Conservation (phyloP, 805 yeast species). For the Lipomyces starkeyi region DNA sequence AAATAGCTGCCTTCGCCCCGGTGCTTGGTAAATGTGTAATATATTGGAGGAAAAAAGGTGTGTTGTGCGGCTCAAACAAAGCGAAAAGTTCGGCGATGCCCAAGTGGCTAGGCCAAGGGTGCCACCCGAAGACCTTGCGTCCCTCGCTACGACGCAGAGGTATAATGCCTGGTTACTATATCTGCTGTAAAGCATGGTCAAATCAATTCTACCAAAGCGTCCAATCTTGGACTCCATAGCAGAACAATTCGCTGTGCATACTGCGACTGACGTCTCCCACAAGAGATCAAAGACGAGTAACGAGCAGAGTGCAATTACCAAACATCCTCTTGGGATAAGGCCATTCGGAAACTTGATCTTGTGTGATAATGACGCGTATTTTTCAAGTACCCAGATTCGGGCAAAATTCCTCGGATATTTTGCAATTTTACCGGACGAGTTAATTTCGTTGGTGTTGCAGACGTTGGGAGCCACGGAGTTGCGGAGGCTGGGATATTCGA, state of each 20-base stretch:
- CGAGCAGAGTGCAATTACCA: constrained; percentile 21
- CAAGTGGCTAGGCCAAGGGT: too few species aligned
- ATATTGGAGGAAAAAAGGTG: too few species aligned
- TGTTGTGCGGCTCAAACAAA: too few species aligned
- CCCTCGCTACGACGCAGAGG: too few species aligned
- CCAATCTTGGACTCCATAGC: neutral
- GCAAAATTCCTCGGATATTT: constrained; percentile 60
- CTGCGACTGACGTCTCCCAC: neutral
- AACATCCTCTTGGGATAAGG: constrained; percentile 74
- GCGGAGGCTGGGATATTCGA: constrained; percentile 59
- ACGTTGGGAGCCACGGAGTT: constrained; percentile 58
- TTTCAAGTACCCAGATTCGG: constrained; percentile 37
- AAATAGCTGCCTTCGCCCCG: too few species aligned
- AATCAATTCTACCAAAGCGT: neutral
- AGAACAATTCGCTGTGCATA: neutral
- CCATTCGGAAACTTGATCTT: constrained; percentile 75
- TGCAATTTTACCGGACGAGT: constrained; percentile 63
- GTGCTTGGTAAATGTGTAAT: too few species aligned
- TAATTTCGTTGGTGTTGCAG: constrained; percentile 60
- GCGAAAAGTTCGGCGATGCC: too few species aligned
- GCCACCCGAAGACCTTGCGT: too few species aligned
- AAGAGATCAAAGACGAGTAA: neutral
- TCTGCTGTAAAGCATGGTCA: neutral
- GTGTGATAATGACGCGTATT: constrained; percentile 37
- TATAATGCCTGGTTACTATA: neutral